Percentiles rank a stretch among this genome's conserved stretches.
These are phyloP conservation scores for Solanum chmielewskii DNA, from an alignment of 257 asterid species.

Conservation along the genomic window DNA sequence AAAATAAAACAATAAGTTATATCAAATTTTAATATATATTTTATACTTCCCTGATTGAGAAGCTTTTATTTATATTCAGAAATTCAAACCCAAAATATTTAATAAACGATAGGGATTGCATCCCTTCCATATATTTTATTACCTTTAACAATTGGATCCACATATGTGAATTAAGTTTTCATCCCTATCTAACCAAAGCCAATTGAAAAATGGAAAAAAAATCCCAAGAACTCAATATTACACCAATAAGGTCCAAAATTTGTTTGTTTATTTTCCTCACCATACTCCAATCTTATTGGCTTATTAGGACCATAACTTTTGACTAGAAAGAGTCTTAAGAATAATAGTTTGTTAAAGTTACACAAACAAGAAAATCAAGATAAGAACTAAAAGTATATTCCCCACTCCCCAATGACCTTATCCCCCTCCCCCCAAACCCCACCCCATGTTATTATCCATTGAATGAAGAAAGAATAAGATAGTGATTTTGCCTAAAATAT, in stretches of 20 bases:
- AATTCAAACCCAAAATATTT: neutral
- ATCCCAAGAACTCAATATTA: neutral
- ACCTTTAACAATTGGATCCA: neutral
- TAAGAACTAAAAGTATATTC: conserved; percentile 16
- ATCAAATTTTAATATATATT: too few species aligned
- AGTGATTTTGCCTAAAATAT: conserved; percentile 7
- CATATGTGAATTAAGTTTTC: neutral
- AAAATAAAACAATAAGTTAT: too few species aligned
- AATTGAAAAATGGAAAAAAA: neutral
- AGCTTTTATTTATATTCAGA: too few species aligned
- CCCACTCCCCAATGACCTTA: neutral
- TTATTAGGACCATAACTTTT: neutral
- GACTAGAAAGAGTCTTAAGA: conserved; percentile 1
- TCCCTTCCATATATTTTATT: neutral
- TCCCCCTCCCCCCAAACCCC: neutral
- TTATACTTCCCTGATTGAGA: too few species aligned
- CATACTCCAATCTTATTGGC: neutral
- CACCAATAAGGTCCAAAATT: neutral
- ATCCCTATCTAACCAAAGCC: neutral
- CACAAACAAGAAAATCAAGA: conserved; percentile 9
- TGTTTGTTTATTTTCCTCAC: neutral
- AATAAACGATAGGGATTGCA: neutral
- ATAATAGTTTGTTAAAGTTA: conserved; percentile 38
- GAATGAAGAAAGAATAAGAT: conserved; percentile 4
- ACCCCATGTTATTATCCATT: conserved; percentile 8